Base-by-base conservation (phyloP, 2,329 filamentous ascomycete genomes). In the Epichloe coenophiala region DNA sequence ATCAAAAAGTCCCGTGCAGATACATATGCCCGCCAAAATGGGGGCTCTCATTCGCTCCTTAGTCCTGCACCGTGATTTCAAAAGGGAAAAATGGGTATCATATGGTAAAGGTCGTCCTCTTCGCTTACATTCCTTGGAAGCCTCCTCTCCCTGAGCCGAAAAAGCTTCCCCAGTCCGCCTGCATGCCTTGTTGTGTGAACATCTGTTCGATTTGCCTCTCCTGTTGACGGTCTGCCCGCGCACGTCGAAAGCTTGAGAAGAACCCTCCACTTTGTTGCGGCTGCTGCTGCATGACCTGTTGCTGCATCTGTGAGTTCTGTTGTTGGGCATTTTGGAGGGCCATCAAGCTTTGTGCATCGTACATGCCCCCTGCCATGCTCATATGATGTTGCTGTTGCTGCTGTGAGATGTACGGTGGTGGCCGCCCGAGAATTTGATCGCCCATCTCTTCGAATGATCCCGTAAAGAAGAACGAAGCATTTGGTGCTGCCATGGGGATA, bases 321-420 rank as follows among this genome's bases (percentile, higher is more conserved):
- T 52, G 55, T 17, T 59, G 56, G n/a, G 54, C 57, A 36, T 54
- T 50, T 17, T 61, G 69, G 63, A 74, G 61, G 7, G 63, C 56
- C 55, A 75, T 61, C 64, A 76, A 68, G 47, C 61, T 65, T 42
- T 70, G 63, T 9, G 68, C 63, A 53, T 66, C 63, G 51, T 71
- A 76, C 67, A 76, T 71, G 21, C 70, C 69, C 36, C 63, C 59
- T 15, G 68, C 57, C 47, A 74, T 65, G 51, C 64, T 65, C 58
- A 77, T 67, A 4, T 62, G 61, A 43, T 72, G 63, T 17, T 67
- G 63, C n/a, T 67, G 63, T 43, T 58, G 58, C 61, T 57, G 78
- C 62, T 82, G 78, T 66, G 85, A 77, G 57, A 88, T 71, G 60
- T 87, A 90, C 38, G 83, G 80, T 15, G 84, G 83, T 38, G 88